phyloP scores from a whole-genome alignment of 1,284 basidiomycete genomes.

The Pisolithus thermaeus region DNA sequence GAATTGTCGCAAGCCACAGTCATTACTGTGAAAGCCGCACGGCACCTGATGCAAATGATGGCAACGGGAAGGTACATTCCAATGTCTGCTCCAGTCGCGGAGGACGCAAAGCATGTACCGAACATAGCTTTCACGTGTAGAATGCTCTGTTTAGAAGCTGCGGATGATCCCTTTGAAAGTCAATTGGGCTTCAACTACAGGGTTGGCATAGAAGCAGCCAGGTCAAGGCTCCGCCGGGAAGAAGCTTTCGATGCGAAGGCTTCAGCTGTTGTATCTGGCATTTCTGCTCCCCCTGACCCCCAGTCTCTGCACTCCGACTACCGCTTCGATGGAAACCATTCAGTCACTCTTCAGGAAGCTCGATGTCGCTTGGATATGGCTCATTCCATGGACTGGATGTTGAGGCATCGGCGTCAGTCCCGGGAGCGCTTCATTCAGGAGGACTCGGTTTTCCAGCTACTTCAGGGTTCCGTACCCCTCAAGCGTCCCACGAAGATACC shows the following conservation, averaged over 20 bases:
- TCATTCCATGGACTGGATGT: constrained; percentile 78
- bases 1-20: constrained; percentile 66
- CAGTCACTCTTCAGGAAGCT: constrained; percentile 70
- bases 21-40: constrained; percentile 61
- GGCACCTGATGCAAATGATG: constrained; percentile 55
- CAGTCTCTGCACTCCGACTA: constrained; percentile 33
- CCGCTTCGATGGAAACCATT: constrained; percentile 58
- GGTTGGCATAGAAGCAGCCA: constrained; percentile 72
- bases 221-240: constrained; percentile 71
- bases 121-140: constrained; percentile 58
- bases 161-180: constrained; percentile 86
- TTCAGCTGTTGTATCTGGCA: constrained; percentile 48
- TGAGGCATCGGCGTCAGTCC: constrained; percentile 40
- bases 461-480: constrained; percentile 20
- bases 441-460: constrained; percentile 33
- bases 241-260: constrained; percentile 80
- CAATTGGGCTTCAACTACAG: constrained; percentile 76
- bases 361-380: constrained; percentile 66
- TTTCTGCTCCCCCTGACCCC: constrained; percentile 17
- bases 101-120: constrained; percentile 70
- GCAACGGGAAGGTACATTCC: constrained; percentile 40
- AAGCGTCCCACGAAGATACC: constrained; percentile 26
- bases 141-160: constrained; percentile 70
- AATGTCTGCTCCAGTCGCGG: constrained; percentile 54
- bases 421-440: constrained; percentile 28